These are phyloP conservation scores for Bothriochloa decipiens DNA, from an alignment of 176 grass and related monocot genomes.

Conservation along the genomic window DNA sequence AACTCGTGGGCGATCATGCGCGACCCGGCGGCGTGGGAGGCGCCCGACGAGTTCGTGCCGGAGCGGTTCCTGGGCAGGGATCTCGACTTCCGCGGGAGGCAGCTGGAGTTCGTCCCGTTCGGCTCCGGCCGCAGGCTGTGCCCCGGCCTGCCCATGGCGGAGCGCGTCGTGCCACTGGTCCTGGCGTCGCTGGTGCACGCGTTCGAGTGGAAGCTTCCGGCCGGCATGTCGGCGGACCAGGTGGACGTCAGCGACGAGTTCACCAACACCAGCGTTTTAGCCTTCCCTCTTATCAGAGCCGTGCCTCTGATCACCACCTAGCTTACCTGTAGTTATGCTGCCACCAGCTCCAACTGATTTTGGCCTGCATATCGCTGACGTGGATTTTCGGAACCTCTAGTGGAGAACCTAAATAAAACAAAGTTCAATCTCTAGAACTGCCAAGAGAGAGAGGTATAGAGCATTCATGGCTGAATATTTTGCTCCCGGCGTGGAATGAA, in stretches of 20 bases:
- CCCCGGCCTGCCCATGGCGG: background rate
- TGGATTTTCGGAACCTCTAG: too few relatives aligned
- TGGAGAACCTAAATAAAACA: too few relatives aligned
- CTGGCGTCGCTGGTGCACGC: background rate
- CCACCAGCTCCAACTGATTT: too few relatives aligned
- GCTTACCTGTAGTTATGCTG: too few relatives aligned
- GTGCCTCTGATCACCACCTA: background rate
- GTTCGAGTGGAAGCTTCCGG: background rate
- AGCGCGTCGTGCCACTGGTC: background rate
- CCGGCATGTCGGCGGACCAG: background rate
- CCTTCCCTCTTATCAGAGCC: background rate
- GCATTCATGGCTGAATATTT: too few relatives aligned
- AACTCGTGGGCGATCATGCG: background rate
- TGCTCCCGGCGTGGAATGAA: too few relatives aligned
- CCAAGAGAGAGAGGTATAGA: too few relatives aligned
- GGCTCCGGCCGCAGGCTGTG: background rate
- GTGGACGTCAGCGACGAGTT: background rate
- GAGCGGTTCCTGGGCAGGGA: background rate
- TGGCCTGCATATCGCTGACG: too few relatives aligned
- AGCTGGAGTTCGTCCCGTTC: background rate
- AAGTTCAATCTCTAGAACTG: too few relatives aligned
- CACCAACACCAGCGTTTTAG: background rate
- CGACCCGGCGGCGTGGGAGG: background rate
- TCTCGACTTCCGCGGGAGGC: background rate
- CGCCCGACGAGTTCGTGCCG: background rate